Evolutionary conservation across 2,329 filamentous ascomycete genomes (phyloP).

Genomic region (Phaeosphaeriaceae sp.): DNA sequence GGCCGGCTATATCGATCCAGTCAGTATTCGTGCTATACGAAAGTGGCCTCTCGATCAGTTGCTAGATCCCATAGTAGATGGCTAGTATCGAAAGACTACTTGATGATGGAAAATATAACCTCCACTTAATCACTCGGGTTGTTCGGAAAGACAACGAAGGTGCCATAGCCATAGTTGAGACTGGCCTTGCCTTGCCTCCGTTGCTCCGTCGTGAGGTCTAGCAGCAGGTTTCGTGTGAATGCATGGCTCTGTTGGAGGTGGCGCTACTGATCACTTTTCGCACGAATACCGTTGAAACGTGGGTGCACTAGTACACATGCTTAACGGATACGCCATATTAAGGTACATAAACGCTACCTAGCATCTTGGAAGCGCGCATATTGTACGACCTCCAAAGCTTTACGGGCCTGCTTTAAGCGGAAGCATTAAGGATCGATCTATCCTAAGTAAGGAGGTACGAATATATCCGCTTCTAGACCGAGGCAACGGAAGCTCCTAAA

Average conservation of each 20-base stretch:
- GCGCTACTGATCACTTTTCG: no score
- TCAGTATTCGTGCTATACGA: slow-evolving; percentile 41
- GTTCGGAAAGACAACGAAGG: no score
- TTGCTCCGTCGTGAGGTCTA: no score
- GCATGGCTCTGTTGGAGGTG: no score
- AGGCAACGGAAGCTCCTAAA: slow-evolving; percentile 4
- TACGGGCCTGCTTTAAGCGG: neutral
- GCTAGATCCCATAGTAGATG: slow-evolving; percentile 31
- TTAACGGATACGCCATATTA: no score
- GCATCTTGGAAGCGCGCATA: neutral
- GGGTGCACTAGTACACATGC: no score
- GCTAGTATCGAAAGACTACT: slow-evolving; percentile 4
- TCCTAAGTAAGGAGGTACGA: slow-evolving; percentile 3
- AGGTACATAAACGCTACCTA: neutral
- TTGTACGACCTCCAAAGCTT: slow-evolving; percentile 2
- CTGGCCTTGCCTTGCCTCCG: no score
- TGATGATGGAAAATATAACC: neutral
- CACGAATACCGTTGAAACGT: no score
- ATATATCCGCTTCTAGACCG: slow-evolving; percentile 26
- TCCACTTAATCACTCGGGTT: neutral
- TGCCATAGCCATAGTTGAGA: no score
- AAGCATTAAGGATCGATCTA: neutral
- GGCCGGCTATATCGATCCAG: slow-evolving; percentile 62
- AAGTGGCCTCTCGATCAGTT: slow-evolving; percentile 48
- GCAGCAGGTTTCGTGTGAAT: no score